Percentiles rank a stretch among this genome's conserved stretches.
Evolutionary conservation across 2,329 filamentous ascomycete genomes (phyloP).

Genomic region (Penicillium sp.): DNA sequence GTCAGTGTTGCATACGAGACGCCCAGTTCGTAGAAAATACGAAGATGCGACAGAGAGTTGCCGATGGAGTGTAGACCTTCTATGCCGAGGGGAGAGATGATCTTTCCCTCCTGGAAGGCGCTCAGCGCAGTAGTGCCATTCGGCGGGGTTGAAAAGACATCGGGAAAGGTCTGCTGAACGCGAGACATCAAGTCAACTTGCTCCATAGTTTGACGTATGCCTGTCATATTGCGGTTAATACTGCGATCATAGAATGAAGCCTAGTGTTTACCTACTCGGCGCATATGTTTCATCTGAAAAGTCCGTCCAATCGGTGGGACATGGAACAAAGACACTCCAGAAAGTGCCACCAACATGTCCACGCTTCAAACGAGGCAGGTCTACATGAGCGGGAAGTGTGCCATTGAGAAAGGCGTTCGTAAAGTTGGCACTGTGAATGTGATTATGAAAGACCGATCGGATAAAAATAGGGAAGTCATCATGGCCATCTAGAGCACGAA

Average conservation of each 20-base stretch:
- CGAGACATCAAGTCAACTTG: constrained; percentile 40
- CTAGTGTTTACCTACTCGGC: constrained; percentile 49
- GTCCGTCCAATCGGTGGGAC: constrained; percentile 70
- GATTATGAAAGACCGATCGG: constrained; percentile 67
- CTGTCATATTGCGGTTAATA: constrained; percentile 12
- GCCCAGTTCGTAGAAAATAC: constrained; percentile 73
- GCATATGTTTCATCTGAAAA: constrained; percentile 74
- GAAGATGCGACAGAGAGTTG: constrained; percentile 68
- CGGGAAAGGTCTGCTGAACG: constrained; percentile 33
- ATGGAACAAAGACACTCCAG: constrained; percentile 84
- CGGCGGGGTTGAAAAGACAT: constrained; percentile 56
- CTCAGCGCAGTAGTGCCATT: constrained; percentile 63
- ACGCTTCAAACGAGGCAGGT: constrained; percentile 71
- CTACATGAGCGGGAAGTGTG: constrained; percentile 69
- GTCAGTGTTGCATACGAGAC: constrained; percentile 87
- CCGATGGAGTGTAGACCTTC: constrained; percentile 94
- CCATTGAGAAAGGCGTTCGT: constrained; percentile 72
- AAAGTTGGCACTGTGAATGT: constrained; percentile 75
- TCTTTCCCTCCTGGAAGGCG: constrained; percentile 61
- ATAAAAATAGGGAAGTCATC: constrained; percentile 81
- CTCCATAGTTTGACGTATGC: constrained; percentile 35
- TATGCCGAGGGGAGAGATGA: constrained; percentile 77
- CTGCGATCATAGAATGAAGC: background rate
- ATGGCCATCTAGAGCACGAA: constrained; percentile 68
- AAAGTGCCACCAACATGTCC: constrained; percentile 77